Conservation (phyloP, 1,139 yeast genomes). For the Geotrichum candidum region DNA sequence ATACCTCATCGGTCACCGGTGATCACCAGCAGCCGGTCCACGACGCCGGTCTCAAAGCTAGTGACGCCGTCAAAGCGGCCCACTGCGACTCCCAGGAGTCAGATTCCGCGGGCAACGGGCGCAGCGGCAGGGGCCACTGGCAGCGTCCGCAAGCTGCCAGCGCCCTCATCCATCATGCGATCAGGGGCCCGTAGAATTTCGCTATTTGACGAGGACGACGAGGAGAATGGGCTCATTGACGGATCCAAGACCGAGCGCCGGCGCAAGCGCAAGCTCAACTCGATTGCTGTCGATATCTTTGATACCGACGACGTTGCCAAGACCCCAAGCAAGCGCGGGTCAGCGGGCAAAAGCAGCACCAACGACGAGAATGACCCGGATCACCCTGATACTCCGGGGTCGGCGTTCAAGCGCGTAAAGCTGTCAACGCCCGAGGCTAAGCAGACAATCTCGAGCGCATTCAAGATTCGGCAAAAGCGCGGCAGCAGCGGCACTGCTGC, state of each 20-base stretch:
- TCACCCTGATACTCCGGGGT: constrained; percentile 24
- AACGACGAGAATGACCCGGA: constrained; percentile 18
- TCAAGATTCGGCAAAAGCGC: background rate
- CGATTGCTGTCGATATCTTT: background rate
- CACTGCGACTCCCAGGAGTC: background rate
- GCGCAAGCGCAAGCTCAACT: background rate
- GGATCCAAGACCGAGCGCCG: background rate
- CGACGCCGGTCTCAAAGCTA: background rate
- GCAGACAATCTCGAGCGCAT: background rate
- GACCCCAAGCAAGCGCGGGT: constrained; percentile 5
- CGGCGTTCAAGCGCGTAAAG: constrained; percentile 23
- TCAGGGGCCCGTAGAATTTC: background rate
- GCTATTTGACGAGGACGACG: constrained; percentile 8
- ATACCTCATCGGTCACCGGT: background rate
- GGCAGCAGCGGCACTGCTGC: background rate
- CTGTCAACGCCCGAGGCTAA: background rate
- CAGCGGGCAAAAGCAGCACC: background rate
- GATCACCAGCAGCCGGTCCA: background rate
- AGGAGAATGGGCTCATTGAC: background rate
- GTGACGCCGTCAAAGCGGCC: background rate
- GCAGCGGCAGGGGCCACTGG: background rate
- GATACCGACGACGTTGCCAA: background rate
- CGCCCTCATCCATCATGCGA: background rate
- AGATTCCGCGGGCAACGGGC: background rate
- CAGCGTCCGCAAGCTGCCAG: background rate